Conservation (phyloP, 2,329 filamentous ascomycete species). For the Periglandula ipomoeae region DNA sequence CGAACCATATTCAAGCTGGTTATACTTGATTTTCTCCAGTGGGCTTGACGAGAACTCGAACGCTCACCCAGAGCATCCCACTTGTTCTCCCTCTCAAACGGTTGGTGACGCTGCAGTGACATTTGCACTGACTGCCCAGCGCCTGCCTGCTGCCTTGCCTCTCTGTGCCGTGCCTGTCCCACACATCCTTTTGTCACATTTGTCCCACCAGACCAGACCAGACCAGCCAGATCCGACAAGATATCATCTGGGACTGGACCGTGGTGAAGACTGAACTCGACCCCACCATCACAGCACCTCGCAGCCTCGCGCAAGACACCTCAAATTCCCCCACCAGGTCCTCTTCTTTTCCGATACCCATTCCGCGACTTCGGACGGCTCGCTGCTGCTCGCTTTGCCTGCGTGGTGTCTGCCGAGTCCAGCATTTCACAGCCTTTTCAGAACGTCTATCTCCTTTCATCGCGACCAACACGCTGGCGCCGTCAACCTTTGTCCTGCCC, state of each 20-base stretch:
- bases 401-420: neutral
- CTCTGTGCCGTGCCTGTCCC: neutral
- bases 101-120: too few species aligned
- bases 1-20: too few species aligned
- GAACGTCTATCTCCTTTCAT: neutral
- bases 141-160: too few species aligned
- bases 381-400: neutral
- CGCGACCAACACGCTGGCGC: neutral
- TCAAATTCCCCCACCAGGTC: neutral
- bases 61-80: too few species aligned
- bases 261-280: too few species aligned
- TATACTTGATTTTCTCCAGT: too few species aligned
- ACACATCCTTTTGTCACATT: neutral
- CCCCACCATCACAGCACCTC: slow-evolving; percentile 12
- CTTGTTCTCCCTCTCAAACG: too few species aligned
- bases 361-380: slow-evolving; percentile 2
- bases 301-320: slow-evolving; percentile 7
- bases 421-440: neutral
- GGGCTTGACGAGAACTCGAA: too few species aligned
- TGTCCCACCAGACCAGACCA: neutral
- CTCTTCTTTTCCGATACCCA: neutral
- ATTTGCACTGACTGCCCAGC: too few species aligned
- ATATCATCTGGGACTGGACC: too few species aligned
- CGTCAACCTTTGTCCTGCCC: neutral
- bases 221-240: neutral